Conservation (phyloP, 768 basidiomycete species). For the Lentinula edodes region DNA sequence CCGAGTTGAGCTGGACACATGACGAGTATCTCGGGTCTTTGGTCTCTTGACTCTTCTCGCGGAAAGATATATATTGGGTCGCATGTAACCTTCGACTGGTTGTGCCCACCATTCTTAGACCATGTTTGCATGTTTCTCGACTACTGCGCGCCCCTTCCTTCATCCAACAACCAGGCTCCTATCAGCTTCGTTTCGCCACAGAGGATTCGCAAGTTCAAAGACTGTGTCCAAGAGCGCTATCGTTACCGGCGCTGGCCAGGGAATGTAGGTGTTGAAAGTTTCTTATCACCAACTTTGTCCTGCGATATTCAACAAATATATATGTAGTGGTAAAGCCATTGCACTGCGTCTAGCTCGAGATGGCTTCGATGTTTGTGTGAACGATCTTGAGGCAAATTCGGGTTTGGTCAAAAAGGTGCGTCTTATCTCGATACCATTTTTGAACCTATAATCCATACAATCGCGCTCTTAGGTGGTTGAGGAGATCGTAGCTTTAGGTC, state of each 20-base stretch:
- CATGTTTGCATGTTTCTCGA: not conserved
- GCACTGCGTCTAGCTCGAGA: constrained; percentile 31
- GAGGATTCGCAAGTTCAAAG: not conserved
- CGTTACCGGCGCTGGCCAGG: constrained; percentile 3
- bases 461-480: constrained; percentile 8
- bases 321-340: constrained; percentile 25
- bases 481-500: constrained; percentile 17
- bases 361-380: constrained; percentile 30
- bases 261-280: not conserved
- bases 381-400: constrained; percentile 21
- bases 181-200: not conserved
- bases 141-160: not conserved
- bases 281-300: no score
- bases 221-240: not conserved
- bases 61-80: no score
- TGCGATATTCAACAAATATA: not conserved
- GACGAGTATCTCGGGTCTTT: no score
- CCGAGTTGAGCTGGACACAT: no score
- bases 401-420: constrained; percentile 12
- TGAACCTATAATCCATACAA: not conserved
- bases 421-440: not conserved
- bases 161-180: not conserved
- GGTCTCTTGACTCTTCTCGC: no score
- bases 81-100: no score
- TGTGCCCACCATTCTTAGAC: not conserved